A percentile compares a stretch with the other conserved stretches of the same genome.
phyloP scores from a whole-genome alignment of 116 monocot genomes.

The Papilionanthe hybrid region DNA sequence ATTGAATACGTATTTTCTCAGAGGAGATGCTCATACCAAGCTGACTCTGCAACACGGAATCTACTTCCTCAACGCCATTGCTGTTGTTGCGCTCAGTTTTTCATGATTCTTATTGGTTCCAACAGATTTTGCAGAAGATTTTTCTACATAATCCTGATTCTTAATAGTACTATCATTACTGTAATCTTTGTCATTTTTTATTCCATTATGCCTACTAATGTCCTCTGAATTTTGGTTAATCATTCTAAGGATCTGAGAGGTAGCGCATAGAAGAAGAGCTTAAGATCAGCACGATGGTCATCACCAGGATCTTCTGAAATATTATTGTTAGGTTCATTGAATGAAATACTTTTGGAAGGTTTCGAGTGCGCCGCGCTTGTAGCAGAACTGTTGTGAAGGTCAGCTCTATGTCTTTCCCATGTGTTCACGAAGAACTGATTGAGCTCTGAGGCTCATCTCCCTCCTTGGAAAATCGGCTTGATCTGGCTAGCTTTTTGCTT shows the following conservation, averaged over 20 bases:
- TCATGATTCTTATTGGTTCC: slow-evolving; percentile 31
- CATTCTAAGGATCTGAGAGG: slow-evolving; percentile 10
- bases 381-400: slow-evolving; percentile 55
- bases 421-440: slow-evolving; percentile 72
- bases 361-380: slow-evolving; percentile 9
- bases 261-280: slow-evolving; percentile 15
- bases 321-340: slow-evolving; percentile 13
- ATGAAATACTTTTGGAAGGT: slow-evolving; percentile 11
- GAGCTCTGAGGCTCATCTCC: slow-evolving; percentile 41
- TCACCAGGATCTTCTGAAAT: slow-evolving; percentile 10
- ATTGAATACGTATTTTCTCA: slow-evolving; percentile 59
- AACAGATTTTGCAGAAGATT: slow-evolving; percentile 17
- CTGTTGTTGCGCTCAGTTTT: slow-evolving; percentile 13
- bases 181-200: neutral
- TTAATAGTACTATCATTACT: neutral
- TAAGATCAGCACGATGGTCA: neutral
- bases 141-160: slow-evolving; percentile 26
- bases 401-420: slow-evolving; percentile 64
- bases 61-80: slow-evolving; percentile 20
- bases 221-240: slow-evolving; percentile 16
- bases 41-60: slow-evolving; percentile 23
- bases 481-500: slow-evolving; percentile 53
- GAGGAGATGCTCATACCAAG: slow-evolving; percentile 9
- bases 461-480: slow-evolving; percentile 55
- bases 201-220: slow-evolving; percentile 8